phyloP scores from a whole-genome alignment of 1,284 basidiomycete genomes.

The Pyrrhoderma lamaoense region DNA sequence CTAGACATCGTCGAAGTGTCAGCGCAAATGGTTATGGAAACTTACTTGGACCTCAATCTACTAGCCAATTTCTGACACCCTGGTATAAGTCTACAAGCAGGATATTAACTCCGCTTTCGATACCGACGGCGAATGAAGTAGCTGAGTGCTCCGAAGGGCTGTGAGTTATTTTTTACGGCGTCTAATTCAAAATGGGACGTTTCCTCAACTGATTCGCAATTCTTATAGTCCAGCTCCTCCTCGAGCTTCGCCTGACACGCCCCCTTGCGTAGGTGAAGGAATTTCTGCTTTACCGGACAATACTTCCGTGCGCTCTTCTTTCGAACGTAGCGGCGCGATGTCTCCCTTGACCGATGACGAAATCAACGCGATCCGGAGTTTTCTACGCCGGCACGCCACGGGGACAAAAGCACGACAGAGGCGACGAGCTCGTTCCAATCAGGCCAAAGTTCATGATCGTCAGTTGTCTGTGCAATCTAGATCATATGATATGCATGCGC shows the following conservation, averaged over 20 bases:
- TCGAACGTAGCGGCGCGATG: constrained; percentile 9
- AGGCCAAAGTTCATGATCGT: neutral
- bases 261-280: neutral
- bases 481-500: constrained; percentile 14
- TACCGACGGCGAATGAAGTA: constrained; percentile 12
- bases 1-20: constrained; percentile 10
- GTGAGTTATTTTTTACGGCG: constrained; percentile 3
- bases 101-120: constrained; percentile 9
- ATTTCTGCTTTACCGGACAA: constrained; percentile 3
- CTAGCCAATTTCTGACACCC: constrained; percentile 6
- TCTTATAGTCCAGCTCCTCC: constrained; percentile 8
- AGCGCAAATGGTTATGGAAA: constrained; percentile 7
- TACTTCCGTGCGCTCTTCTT: neutral
- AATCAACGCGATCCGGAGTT: constrained; percentile 12
- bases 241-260: constrained; percentile 5
- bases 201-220: constrained; percentile 1
- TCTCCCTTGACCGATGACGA: constrained; percentile 16
- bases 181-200: neutral
- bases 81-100: constrained; percentile 2
- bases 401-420: constrained; percentile 14
- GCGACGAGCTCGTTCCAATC: constrained; percentile 3
- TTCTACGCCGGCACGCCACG: constrained; percentile 10
- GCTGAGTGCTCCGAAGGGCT: constrained; percentile 9
- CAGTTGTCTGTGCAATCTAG: constrained; percentile 4
- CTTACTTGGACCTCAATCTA: neutral